A percentile compares a stretch with the other conserved stretches of the same genome.
Conservation (phyloP, 768 basidiomycete genomes). For the Xerocomellus dryophilus region DNA sequence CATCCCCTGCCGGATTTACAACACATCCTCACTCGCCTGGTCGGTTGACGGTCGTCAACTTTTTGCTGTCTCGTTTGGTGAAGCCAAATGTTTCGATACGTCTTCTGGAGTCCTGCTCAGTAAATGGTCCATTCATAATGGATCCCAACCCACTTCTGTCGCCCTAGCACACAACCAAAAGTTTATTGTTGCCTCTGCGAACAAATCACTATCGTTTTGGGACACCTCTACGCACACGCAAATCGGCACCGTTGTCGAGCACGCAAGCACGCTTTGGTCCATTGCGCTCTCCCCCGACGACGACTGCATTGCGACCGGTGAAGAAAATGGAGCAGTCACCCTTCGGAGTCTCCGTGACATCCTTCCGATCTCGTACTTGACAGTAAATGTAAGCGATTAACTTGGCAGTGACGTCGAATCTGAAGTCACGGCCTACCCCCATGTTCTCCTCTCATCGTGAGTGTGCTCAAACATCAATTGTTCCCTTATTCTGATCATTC, state of each 20-base stretch:
- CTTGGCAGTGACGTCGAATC: background rate
- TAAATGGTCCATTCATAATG: background rate
- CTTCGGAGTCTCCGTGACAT: background rate
- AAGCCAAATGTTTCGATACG: constrained; percentile 1
- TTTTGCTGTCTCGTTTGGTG: background rate
- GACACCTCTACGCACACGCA: background rate
- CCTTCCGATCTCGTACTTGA: background rate
- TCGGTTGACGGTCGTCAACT: constrained; percentile 2
- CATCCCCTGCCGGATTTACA: background rate
- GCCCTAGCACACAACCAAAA: background rate
- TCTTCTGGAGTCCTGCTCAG: background rate
- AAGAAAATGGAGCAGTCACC: background rate
- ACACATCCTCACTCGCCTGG: background rate
- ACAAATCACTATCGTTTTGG: constrained; percentile 1
- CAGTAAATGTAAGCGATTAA: background rate
- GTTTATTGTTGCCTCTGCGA: background rate
- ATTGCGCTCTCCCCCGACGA: background rate
- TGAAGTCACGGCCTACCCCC: background rate
- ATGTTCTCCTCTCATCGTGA: background rate
- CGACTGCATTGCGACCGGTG: constrained; percentile 1
- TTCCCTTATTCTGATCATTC: background rate
- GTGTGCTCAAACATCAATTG: background rate
- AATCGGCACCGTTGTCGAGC: background rate
- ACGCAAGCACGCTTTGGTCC: background rate
- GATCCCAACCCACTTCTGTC: background rate